Percentiles rank a stretch among this genome's conserved stretches.
Evolutionary conservation across 805 yeast species (phyloP).

Genomic region (Candida suzukii): DNA sequence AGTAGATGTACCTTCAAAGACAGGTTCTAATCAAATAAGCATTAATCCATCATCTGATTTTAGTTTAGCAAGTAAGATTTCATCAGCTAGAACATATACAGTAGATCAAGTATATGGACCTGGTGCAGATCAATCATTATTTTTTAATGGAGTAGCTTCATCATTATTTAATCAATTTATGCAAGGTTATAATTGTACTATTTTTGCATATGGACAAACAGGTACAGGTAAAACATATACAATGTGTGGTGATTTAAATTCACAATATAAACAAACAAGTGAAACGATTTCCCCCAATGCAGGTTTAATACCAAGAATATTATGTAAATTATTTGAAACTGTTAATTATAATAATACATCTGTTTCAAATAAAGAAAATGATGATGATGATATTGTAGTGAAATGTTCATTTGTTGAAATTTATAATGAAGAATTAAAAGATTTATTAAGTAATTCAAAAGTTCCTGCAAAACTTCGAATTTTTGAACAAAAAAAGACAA

Average conservation of each 20-base stretch:
- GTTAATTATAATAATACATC: background rate
- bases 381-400: constrained; percentile 31
- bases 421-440: constrained; percentile 37
- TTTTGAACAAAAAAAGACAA: constrained; percentile 25
- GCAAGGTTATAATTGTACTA: constrained; percentile 46
- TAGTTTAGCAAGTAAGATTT: constrained; percentile 16
- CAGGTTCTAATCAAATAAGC: constrained; percentile 17
- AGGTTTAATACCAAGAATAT: constrained; percentile 46
- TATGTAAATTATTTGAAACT: constrained; percentile 32
- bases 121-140: constrained; percentile 38
- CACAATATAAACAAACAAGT: constrained; percentile 6
- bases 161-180: constrained; percentile 44
- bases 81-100: constrained; percentile 31
- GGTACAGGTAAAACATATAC: constrained; percentile 58
- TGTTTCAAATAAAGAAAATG: constrained; percentile 1
- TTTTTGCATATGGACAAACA: constrained; percentile 55
- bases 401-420: constrained; percentile 50
- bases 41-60: constrained; percentile 19
- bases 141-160: constrained; percentile 39
- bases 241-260: constrained; percentile 41
- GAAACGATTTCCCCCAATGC: constrained; percentile 22
- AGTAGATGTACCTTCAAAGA: constrained; percentile 36
- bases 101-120: constrained; percentile 53
- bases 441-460: constrained; percentile 33
- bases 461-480: constrained; percentile 28